Percentiles rank a stretch among this genome's conserved stretches.
Conservation (phyloP, 306 rosid genomes). For the Glycine soja region DNA sequence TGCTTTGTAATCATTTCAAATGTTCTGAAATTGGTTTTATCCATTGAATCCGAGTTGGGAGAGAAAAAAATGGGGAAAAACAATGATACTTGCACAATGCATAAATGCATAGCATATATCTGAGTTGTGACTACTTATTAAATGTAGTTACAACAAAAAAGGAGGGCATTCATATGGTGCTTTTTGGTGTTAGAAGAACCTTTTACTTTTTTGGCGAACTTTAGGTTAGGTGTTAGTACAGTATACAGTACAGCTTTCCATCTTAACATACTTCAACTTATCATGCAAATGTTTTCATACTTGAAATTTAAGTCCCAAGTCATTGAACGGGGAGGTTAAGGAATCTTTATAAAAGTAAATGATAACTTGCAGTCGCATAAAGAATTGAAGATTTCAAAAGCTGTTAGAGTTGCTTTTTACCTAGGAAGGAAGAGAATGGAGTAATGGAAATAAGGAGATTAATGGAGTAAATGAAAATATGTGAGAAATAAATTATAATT, state of each 20-base stretch:
- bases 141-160: not conserved
- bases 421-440: no score
- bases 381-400: not conserved
- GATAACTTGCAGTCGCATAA: not conserved
- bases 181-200: constrained; percentile 3
- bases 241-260: not conserved
- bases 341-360: not conserved
- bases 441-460: no score
- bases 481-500: no score
- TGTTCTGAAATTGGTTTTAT: no score
- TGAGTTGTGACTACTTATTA: not conserved
- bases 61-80: not conserved
- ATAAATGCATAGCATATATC: not conserved
- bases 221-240: constrained; percentile 7
- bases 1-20: no score
- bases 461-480: no score
- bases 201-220: not conserved
- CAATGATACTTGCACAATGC: not conserved
- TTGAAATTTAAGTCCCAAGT: not conserved
- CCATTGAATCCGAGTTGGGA: no score
- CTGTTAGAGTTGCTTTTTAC: no score
- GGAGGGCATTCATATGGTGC: not conserved
- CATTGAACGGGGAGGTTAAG: not conserved
- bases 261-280: not conserved
- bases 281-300: not conserved